Conservation (phyloP, 2,329 filamentous ascomycete species). For the Nemania serpens region DNA sequence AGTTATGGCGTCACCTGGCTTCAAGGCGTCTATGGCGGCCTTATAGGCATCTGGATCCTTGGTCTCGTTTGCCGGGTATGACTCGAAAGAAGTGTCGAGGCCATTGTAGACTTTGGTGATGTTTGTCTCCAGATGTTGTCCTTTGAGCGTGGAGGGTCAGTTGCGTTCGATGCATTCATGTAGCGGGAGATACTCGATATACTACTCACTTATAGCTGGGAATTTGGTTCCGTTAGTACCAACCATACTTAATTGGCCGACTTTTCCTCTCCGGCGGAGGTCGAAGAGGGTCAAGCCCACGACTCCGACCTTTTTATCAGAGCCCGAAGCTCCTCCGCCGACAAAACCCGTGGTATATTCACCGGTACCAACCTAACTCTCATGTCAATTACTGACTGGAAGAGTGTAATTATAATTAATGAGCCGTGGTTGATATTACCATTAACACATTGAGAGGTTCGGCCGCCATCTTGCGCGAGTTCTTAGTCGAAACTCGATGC, state of each 20-base stretch:
- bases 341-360: conserved; percentile 98
- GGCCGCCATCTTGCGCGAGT: conserved; percentile 19
- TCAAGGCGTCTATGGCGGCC: conserved; percentile 80
- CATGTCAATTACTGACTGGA: conserved; percentile 25
- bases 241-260: conserved; percentile 84
- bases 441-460: conserved; percentile 68
- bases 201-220: conserved; percentile 78
- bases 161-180: background rate
- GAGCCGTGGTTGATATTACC: conserved; percentile 49
- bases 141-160: conserved; percentile 49
- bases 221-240: conserved; percentile 89
- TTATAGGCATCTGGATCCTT: conserved; percentile 86
- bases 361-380: conserved; percentile 76
- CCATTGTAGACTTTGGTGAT: conserved; percentile 87
- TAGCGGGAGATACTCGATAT: background rate
- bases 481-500: background rate
- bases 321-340: conserved; percentile 78
- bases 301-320: conserved; percentile 95
- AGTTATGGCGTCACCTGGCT: conserved; percentile 84
- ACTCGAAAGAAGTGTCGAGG: conserved; percentile 83
- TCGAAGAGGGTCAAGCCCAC: conserved; percentile 91
- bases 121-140: conserved; percentile 83
- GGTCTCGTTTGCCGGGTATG: conserved; percentile 75
- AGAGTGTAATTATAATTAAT: background rate
- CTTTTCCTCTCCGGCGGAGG: conserved; percentile 84